phyloP scores from a whole-genome alignment of 2,329 filamentous ascomycete genomes.

The Fusarium brachygibbosum region DNA sequence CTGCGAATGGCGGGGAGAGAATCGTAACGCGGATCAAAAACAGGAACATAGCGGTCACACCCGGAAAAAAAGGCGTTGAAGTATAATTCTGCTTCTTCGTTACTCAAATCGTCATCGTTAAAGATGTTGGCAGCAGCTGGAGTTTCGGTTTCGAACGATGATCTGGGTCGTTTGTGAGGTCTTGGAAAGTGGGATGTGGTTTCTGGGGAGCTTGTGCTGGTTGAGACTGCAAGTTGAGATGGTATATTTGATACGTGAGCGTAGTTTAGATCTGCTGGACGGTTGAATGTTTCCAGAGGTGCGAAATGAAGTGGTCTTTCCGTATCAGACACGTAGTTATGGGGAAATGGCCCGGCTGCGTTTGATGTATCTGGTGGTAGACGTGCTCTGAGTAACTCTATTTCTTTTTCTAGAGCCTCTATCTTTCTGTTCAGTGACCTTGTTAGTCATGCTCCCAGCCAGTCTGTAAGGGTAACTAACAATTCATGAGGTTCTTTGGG shows the following conservation, averaged over 20 bases:
- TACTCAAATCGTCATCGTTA: not conserved
- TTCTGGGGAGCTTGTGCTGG: conserved; percentile 1
- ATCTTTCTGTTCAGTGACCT: not conserved
- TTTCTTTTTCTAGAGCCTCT: conserved; percentile 15
- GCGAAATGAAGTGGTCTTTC: not conserved
- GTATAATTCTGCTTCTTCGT: conserved; percentile 8
- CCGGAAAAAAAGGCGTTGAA: conserved; percentile 26
- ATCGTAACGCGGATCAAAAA: conserved; percentile 5
- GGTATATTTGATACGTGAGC: not conserved
- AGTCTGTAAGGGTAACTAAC: not conserved
- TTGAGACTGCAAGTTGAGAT: not conserved
- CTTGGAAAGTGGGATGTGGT: not conserved
- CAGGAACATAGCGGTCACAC: conserved; percentile 19
- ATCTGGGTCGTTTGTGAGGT: not conserved
- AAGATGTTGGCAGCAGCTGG: not conserved
- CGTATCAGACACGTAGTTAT: rapidly evolving
- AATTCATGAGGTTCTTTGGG: conserved; percentile 22
- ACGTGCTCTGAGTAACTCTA: conserved; percentile 7
- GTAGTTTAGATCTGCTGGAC: rapidly evolving
- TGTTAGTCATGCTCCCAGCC: rapidly evolving
- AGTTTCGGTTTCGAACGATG: conserved; percentile 11
- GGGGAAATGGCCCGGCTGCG: rapidly evolving
- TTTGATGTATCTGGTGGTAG: not conserved
- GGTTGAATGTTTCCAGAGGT: rapidly evolving
- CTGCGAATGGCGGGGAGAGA: not conserved